Evolutionary conservation across 1,284 basidiomycete genomes (phyloP).

Genomic region (Pseudozyma thailandica): DNA sequence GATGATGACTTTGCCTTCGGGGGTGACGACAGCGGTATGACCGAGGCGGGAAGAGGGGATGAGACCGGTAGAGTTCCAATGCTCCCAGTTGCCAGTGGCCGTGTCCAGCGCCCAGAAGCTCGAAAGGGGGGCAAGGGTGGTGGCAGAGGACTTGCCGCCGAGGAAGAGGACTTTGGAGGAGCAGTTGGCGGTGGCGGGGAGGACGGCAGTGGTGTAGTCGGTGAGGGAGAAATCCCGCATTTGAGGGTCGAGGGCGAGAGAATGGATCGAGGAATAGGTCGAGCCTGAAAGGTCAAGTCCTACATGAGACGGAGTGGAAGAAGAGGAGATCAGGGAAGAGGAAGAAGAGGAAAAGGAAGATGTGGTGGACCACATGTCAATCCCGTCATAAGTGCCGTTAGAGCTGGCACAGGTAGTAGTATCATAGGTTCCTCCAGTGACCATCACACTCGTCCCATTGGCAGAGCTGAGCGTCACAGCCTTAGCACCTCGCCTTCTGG

Average conservation of each 20-base stretch:
- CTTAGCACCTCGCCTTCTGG: conserved; percentile 24
- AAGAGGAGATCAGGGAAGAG: background rate
- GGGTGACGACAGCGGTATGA: conserved; percentile 57
- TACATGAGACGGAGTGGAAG: conserved; percentile 13
- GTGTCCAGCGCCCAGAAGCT: conserved; percentile 61
- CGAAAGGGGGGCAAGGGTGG: conserved; percentile 44
- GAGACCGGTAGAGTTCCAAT: conserved; percentile 47
- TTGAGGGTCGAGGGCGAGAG: conserved; percentile 34
- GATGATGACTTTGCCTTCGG: conserved; percentile 62
- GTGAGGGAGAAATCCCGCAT: conserved; percentile 53
- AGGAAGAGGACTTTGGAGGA: conserved; percentile 55
- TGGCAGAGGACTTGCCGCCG: conserved; percentile 63
- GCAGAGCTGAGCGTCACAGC: conserved; percentile 20
- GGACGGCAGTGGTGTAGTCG: conserved; percentile 56
- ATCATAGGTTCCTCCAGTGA: conserved; percentile 34
- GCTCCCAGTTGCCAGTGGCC: conserved; percentile 51
- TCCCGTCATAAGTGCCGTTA: conserved; percentile 28
- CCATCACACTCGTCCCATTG: conserved; percentile 23
- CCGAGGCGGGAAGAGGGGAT: conserved; percentile 65
- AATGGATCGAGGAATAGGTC: conserved; percentile 13
- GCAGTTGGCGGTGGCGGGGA: conserved; percentile 28
- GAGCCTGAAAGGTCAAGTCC: conserved; percentile 18
- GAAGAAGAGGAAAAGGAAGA: background rate
- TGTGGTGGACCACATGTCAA: conserved; percentile 35
- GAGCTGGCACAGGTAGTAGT: conserved; percentile 15